Evolutionary conservation across 2,329 filamentous ascomycete species (phyloP).

Genomic region (Nemania sp.): DNA sequence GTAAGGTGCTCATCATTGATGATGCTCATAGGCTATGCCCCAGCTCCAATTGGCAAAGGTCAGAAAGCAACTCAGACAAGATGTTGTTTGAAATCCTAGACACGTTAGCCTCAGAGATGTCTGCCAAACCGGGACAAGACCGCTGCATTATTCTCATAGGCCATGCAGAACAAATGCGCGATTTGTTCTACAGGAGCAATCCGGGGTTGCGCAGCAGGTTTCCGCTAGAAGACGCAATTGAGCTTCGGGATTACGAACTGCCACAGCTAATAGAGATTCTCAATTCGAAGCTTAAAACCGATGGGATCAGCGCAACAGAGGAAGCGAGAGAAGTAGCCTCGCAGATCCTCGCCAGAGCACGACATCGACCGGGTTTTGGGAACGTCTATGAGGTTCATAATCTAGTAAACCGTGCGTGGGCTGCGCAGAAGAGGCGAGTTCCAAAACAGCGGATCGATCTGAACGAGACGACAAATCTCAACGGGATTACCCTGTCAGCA

Average conservation of each 20-base stretch:
- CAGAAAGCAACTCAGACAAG: slow-evolving; percentile 33
- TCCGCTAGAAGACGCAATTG: slow-evolving; percentile 70
- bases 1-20: slow-evolving; percentile 12
- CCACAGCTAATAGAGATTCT: slow-evolving; percentile 70
- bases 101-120: slow-evolving; percentile 78
- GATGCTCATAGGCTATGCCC: slow-evolving; percentile 6
- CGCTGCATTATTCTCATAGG: slow-evolving; percentile 78
- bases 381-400: slow-evolving; percentile 83
- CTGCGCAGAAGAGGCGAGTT: slow-evolving; percentile 61
- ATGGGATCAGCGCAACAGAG: slow-evolving; percentile 64
- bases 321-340: slow-evolving; percentile 65
- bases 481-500: neutral
- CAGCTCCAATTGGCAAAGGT: slow-evolving; percentile 54
- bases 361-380: slow-evolving; percentile 74
- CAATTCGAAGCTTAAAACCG: slow-evolving; percentile 68
- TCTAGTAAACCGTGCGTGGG: slow-evolving; percentile 57
- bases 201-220: slow-evolving; percentile 76
- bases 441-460: slow-evolving; percentile 52
- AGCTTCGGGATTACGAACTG: slow-evolving; percentile 75
- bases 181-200: slow-evolving; percentile 80
- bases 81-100: slow-evolving; percentile 73
- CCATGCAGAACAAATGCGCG: slow-evolving; percentile 75
- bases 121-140: slow-evolving; percentile 76
- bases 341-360: slow-evolving; percentile 68
- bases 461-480: slow-evolving; percentile 53